These are phyloP conservation scores for Exserohilum turcica DNA, from an alignment of 2,329 filamentous ascomycete species.

Conservation along the genomic window DNA sequence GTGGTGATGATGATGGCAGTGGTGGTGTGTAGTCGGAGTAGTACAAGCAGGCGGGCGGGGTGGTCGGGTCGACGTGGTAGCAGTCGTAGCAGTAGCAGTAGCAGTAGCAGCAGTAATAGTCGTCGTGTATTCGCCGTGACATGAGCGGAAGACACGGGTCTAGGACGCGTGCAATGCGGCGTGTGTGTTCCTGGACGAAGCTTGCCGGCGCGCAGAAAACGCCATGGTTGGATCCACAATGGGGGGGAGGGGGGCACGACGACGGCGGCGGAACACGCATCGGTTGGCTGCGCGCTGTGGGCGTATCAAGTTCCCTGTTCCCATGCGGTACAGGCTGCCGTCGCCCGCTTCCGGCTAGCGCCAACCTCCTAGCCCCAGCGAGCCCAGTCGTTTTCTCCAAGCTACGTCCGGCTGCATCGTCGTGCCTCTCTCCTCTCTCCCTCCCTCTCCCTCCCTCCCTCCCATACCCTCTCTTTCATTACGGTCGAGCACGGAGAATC, in stretches of 20 bases:
- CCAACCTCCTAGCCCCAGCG: slow-evolving; percentile 38
- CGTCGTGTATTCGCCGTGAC: no score
- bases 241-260: no score
- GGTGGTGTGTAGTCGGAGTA: no score
- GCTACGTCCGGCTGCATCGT: slow-evolving; percentile 43
- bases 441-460: slow-evolving; percentile 33
- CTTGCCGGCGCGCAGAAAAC: slow-evolving; percentile 37
- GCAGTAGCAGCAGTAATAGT: no score
- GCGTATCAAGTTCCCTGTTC: slow-evolving; percentile 30
- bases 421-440: slow-evolving; percentile 32
- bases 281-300: slow-evolving; percentile 20
- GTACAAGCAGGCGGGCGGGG: no score
- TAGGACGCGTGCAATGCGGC: slow-evolving; percentile 34
- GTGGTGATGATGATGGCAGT: no score
- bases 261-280: slow-evolving; percentile 18
- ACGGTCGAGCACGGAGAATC: slow-evolving; percentile 47
- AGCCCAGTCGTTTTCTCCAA: slow-evolving; percentile 45
- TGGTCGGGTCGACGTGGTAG: no score
- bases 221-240: slow-evolving; percentile 35
- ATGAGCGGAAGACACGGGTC: slow-evolving; percentile 30
- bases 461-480: slow-evolving; percentile 37
- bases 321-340: slow-evolving; percentile 40
- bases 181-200: slow-evolving; percentile 44
- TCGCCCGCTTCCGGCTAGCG: slow-evolving; percentile 25
- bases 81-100: no score